phyloP scores from a whole-genome alignment of 108 stramenopile genomes.

The Discostella stelligeroides region DNA sequence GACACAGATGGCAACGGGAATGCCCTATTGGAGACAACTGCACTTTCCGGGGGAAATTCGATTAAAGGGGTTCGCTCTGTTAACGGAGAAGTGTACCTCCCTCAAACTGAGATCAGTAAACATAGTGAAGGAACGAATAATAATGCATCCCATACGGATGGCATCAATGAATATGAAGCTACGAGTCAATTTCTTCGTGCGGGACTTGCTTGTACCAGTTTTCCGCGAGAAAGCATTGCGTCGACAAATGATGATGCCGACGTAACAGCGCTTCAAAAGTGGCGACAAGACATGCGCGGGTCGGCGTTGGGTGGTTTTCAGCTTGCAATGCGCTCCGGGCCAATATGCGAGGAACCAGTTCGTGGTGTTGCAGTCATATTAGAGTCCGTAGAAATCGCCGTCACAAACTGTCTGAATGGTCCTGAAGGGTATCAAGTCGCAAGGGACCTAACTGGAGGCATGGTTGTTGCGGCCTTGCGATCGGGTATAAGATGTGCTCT shows the following conservation, averaged over 20 bases:
- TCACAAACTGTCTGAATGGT: conserved; percentile 40
- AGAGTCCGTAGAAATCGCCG: conserved; percentile 81
- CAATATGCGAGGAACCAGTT: conserved; percentile 88
- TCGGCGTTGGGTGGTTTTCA: conserved; percentile 86
- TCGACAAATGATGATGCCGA: conserved; percentile 33
- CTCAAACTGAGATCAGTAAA: conserved; percentile 22
- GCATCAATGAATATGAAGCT: conserved; percentile 23
- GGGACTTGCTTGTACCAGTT: conserved; percentile 12
- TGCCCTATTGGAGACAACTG: conserved; percentile 45
- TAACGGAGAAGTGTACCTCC: conserved; percentile 52
- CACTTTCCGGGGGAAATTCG: conserved; percentile 22
- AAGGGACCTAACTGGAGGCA: conserved; percentile 72
- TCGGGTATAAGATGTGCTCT: conserved; percentile 81
- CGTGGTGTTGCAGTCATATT: conserved; percentile 79
- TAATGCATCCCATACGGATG: not conserved
- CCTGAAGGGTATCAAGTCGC: conserved; percentile 35
- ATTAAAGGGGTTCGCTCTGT: conserved; percentile 48
- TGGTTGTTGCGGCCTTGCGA: conserved; percentile 74
- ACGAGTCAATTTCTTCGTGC: conserved; percentile 14
- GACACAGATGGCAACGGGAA: conserved; percentile 51
- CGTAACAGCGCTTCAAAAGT: conserved; percentile 58
- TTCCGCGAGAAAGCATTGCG: not conserved
- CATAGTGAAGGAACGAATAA: conserved; percentile 15
- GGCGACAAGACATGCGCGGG: conserved; percentile 76
- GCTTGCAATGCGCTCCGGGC: conserved; percentile 77